Evolutionary conservation across 352 stramenopile genomes (phyloP).

Genomic region (Phytophthora podocarpi): DNA sequence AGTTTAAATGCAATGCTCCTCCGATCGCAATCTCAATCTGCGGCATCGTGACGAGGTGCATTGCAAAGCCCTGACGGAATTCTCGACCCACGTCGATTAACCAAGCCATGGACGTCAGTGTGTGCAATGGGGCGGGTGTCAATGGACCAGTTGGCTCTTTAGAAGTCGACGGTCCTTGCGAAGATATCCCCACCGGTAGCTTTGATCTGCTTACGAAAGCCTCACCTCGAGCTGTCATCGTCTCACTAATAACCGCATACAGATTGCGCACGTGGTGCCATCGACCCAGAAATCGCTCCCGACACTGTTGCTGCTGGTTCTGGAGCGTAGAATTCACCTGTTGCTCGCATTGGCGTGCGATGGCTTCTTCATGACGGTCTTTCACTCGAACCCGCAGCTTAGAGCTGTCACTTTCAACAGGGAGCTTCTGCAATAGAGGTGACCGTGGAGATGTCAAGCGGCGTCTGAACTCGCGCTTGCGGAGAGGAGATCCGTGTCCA

Average conservation of each 20-base stretch:
- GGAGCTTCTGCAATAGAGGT: constrained; percentile 20
- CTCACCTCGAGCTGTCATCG: constrained; percentile 10
- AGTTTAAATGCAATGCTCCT: constrained; percentile 34
- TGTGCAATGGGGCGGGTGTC: constrained; percentile 13
- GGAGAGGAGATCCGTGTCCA: constrained; percentile 10
- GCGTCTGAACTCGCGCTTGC: no score
- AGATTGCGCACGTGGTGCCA: constrained; percentile 55
- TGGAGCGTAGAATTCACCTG: constrained; percentile 24
- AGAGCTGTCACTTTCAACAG: background rate
- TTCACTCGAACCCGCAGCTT: constrained; percentile 38
- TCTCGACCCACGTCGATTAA: constrained; percentile 39
- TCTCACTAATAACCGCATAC: constrained; percentile 49
- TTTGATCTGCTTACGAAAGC: constrained; percentile 1
- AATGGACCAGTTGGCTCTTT: background rate
- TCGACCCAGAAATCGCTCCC: constrained; percentile 42
- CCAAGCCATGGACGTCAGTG: constrained; percentile 34
- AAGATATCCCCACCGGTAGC: background rate
- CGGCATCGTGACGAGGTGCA: constrained; percentile 32
- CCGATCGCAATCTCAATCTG: constrained; percentile 50
- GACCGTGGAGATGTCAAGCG: constrained; percentile 28
- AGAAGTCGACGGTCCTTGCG: background rate
- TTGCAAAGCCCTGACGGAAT: constrained; percentile 32
- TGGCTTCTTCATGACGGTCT: constrained; percentile 41
- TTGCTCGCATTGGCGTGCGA: constrained; percentile 20
- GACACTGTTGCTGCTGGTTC: constrained; percentile 41